phyloP scores from a whole-genome alignment of 768 basidiomycete genomes.

The Trametes maxima region DNA sequence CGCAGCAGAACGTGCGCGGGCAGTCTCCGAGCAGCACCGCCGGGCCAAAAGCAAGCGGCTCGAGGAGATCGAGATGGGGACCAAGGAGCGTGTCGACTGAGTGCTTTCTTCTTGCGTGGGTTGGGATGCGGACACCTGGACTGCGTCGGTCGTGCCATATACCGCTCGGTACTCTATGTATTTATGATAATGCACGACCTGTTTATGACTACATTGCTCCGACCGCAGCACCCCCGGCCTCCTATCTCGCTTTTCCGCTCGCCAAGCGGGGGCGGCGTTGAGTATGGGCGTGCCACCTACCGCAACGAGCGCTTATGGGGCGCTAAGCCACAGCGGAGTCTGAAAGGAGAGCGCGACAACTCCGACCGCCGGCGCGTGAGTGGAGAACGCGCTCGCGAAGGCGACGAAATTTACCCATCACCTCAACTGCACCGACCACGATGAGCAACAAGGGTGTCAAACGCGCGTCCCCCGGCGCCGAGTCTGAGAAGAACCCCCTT shows the following conservation, averaged over 20 bases:
- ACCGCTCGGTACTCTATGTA: conserved; percentile 18
- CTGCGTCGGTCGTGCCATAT: not conserved
- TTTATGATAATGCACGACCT: conserved; percentile 18
- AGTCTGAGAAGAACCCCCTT: conserved; percentile 69
- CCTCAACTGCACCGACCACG: conserved; percentile 10
- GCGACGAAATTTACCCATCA: conserved; percentile 22
- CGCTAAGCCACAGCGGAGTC: conserved; percentile 26
- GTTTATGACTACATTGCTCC: conserved; percentile 1
- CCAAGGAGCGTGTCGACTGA: conserved; percentile 67
- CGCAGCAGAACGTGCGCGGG: conserved; percentile 43
- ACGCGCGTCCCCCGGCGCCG: conserved; percentile 79
- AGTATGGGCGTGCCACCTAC: not conserved
- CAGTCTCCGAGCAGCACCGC: conserved; percentile 32
- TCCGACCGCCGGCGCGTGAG: conserved; percentile 20
- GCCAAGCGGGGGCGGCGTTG: not conserved
- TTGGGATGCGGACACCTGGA: conserved; percentile 6
- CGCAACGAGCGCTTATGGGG: not conserved
- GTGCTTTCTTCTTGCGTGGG: not conserved
- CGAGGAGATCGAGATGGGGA: conserved; percentile 82
- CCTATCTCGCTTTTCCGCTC: no score
- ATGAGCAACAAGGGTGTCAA: conserved; percentile 46
- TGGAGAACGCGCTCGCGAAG: conserved; percentile 19
- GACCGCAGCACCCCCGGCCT: not conserved
- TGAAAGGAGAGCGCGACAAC: conserved; percentile 22
- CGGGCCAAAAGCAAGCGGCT: conserved; percentile 39